phyloP scores from a whole-genome alignment of 164 flowering plant genomes.

The Euptelea pleiosperma region DNA sequence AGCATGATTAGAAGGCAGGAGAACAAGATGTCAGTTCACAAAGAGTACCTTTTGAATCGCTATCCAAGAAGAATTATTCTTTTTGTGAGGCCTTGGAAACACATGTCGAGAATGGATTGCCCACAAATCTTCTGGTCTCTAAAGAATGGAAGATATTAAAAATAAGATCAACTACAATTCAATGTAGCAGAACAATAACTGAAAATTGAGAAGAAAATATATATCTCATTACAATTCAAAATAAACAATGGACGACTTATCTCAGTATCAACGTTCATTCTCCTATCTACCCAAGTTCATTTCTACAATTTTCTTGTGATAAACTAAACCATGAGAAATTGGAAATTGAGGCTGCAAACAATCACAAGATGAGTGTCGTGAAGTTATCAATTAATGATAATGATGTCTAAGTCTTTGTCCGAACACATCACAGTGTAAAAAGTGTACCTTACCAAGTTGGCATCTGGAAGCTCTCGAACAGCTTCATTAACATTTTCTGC shows the following conservation, averaged over 20 bases:
- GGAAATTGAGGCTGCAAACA: background rate
- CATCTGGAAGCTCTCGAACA: slow-evolving; percentile 98
- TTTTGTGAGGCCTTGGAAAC: slow-evolving; percentile 73
- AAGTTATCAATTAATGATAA: background rate
- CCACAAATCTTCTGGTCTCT: slow-evolving; percentile 93
- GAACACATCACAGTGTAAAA: slow-evolving; percentile 24
- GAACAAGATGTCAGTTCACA: background rate
- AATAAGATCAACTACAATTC: slow-evolving; percentile 6
- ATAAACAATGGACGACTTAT: background rate
- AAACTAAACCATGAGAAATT: background rate
- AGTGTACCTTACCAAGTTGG: slow-evolving; percentile 98
- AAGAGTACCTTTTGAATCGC: slow-evolving; percentile 77
- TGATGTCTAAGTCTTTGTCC: background rate
- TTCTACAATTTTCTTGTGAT: background rate
- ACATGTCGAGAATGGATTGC: slow-evolving; percentile 80
- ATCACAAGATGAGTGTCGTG: background rate
- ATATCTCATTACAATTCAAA: background rate
- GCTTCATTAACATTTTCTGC: slow-evolving; percentile 97
- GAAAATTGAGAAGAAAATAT: too few relatives aligned
- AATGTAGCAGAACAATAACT: slow-evolving; percentile 2
- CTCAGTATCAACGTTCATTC: slow-evolving; percentile 4
- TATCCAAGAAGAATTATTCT: slow-evolving; percentile 58
- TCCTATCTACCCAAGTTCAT: background rate
- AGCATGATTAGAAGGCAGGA: background rate
- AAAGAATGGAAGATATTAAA: slow-evolving; percentile 14